A percentile compares a stretch with the other conserved stretches of the same genome.
Evolutionary conservation across 176 grass and related monocot genomes (phyloP).

Genomic region (Triticum dicoccoides): DNA sequence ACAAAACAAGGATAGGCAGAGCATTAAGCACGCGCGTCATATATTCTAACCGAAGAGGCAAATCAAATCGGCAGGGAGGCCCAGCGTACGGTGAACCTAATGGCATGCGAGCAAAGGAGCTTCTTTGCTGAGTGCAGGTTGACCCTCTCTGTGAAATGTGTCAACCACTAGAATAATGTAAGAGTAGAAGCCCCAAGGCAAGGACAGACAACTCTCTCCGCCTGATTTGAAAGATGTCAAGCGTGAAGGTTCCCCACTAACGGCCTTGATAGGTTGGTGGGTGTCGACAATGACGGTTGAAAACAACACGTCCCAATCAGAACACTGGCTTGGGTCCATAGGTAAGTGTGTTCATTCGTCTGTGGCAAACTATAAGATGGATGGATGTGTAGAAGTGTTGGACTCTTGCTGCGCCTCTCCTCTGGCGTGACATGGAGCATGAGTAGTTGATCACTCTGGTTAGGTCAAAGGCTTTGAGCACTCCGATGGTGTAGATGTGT

Average conservation of each 20-base stretch:
- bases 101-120: conserved; percentile 29
- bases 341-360: conserved; percentile 20
- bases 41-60: conserved; percentile 40
- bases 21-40: conserved; percentile 59
- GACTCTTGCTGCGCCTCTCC: conserved; percentile 33
- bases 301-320: conserved; percentile 33
- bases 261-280: conserved; percentile 35
- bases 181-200: conserved; percentile 31
- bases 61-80: conserved; percentile 16
- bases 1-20: conserved; percentile 52
- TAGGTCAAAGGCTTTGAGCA: conserved; percentile 39
- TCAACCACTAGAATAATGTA: conserved; percentile 63
- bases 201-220: conserved; percentile 41
- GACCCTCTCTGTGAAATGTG: conserved; percentile 41
- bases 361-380: conserved; percentile 12
- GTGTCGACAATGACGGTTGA: conserved; percentile 33
- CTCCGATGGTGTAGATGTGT: not conserved
- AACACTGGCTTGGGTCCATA: conserved; percentile 4
- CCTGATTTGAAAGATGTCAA: conserved; percentile 36
- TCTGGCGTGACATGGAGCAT: conserved; percentile 16
- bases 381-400: conserved; percentile 20
- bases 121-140: conserved; percentile 36
- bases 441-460: conserved; percentile 12
- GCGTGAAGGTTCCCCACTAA: conserved; percentile 52
- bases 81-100: conserved; percentile 25